Percentiles rank a stretch among this genome's conserved stretches.
These are phyloP conservation scores for Piloderma croceum DNA, from an alignment of 768 basidiomycete genomes.

Conservation along the genomic window DNA sequence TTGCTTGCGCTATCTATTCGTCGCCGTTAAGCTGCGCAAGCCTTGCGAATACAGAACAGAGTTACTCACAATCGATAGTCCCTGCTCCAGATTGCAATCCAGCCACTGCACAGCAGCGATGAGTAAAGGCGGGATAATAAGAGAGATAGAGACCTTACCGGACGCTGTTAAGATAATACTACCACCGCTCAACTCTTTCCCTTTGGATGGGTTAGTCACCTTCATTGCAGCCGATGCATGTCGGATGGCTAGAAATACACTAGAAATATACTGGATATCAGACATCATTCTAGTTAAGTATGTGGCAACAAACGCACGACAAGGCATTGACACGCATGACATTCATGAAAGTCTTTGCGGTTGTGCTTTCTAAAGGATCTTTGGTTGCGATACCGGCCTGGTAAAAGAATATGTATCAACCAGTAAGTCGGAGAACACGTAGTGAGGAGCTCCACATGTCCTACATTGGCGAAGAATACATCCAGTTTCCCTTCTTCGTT, in stretches of 20 bases:
- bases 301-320: conserved; percentile 33
- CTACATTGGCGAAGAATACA: conserved; percentile 92
- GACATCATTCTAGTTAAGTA: conserved; percentile 1
- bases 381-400: conserved; percentile 64
- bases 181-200: conserved; percentile 66
- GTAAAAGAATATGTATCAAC: conserved; percentile 1
- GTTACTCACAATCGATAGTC: conserved; percentile 64
- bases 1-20: conserved; percentile 87
- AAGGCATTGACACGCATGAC: conserved; percentile 70
- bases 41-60: neutral
- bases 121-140: neutral
- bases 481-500: conserved; percentile 83
- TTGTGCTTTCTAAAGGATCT: conserved; percentile 44
- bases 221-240: conserved; percentile 81
- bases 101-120: conserved; percentile 49
- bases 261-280: conserved; percentile 22
- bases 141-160: conserved; percentile 36
- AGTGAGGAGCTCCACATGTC: neutral
- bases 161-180: conserved; percentile 89
- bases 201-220: conserved; percentile 54
- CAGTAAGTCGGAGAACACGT: neutral
- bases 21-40: too few relatives aligned
- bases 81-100: conserved; percentile 82
- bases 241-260: conserved; percentile 87
- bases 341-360: conserved; percentile 65